Evolutionary conservation across 208 protist genomes (phyloP), one percentile per base, ranked within the genome.

Genomic region (Trypanosoma boissoni): DNA sequence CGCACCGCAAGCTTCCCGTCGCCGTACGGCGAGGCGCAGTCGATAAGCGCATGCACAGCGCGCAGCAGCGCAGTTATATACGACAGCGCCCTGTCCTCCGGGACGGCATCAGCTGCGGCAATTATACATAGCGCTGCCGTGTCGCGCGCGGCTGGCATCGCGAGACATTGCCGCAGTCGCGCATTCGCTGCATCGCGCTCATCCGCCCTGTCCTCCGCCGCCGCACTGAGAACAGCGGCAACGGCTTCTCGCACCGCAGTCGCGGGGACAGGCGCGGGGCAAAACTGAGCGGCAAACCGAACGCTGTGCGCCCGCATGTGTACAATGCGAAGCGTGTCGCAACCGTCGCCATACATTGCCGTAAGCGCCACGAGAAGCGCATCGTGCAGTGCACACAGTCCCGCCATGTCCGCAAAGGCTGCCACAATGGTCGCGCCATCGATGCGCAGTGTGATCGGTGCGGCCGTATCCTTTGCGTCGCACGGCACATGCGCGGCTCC

Each of bases 281-380:
- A 4, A 28, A 54, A 23, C 8, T 51, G 43, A 7, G 50, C 20
- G 26, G 58, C 53, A 32, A 76, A 73, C 26, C 73, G 58, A 27
- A 76, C 58, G 39, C 50, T 65, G 44, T 60, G 50, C 37, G 65
- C 71, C 29, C 71, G 60, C 71, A 73, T 73, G 12, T 34, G 37
- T 16, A 56, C 58, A 18, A 76, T 54, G 29, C 56, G 37, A 14
- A 68, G 46, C 54, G 46, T 45, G 36, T 76, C 71, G 29, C 31
- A 49, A 14, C 64, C 71, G 2, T 73, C 45, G 14, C 59, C 66
- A 34, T 72, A 76, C 64, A 72, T 74, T 31, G 57, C 53, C 20
- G 50, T 50, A 57, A 76, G 62, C n/a, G 71, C 56, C 18, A 66
- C 39, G 41, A 48, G 58, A 6, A 76, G 16, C 12, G 49, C 37